Evolutionary conservation across 225 moss, liverwort and hornwort genomes (phyloP), one percentile per base, ranked within the genome.

Genomic region (Bryum argenteum): DNA sequence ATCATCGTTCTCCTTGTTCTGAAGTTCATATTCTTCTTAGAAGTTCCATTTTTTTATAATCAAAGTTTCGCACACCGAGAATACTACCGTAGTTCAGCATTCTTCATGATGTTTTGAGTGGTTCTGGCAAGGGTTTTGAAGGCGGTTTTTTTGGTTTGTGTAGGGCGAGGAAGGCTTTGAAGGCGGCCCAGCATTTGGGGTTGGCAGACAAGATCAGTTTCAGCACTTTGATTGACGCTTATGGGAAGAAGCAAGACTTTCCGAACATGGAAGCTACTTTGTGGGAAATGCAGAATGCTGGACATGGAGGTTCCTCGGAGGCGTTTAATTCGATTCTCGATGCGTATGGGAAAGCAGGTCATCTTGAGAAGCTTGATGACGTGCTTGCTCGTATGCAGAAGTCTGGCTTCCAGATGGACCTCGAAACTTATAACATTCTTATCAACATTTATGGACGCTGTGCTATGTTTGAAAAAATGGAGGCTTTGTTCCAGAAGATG

Each of bases 261-360:
- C 63, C 86, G 13, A 94, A 73, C 19, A 98, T 98, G 97, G 97
- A 98, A 70, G 76, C 84, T 37, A 91, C 88, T 22, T 88, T 92
- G 24, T 92, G 90, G 92, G 91, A 98, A 82, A 94, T 98, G 94
- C 92, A 91, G 72, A 98, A 86, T 63, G 78, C 82, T 56, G 94
- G 91, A 58, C 74, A 87, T 9, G 90, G 84, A 50, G 83, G 82
- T 28, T 90, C 90, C 23, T 63, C 91, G 22, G 94, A 92, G 71
- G 94, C 97, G 24, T 91, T 89, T 76, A 98, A 98, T 58, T 87
- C 88, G 55, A 94, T 98, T 69, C 75, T 94, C 26, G 97, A 98
- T 85, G 89, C 94, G 0, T 98, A 98, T 54, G 97, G 97, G 53
- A 98, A 94, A 82, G 94, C 94, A 40, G 85, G 92, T 52, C 86